These are phyloP conservation scores for Euphorbia celastroides DNA, from an alignment of 441 rosid species.

Conservation along the genomic window DNA sequence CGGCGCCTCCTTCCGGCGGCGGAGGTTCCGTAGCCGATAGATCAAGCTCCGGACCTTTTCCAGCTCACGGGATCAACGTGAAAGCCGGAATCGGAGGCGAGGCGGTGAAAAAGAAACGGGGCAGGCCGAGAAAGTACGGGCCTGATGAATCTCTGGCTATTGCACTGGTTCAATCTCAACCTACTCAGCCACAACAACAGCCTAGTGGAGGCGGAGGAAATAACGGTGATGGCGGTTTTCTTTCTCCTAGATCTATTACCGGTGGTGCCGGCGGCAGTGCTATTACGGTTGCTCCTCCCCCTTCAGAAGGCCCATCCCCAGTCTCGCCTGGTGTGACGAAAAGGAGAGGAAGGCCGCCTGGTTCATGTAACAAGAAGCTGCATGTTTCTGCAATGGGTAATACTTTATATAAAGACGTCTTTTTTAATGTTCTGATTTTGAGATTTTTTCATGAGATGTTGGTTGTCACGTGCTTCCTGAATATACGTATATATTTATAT, in stretches of 20 bases:
- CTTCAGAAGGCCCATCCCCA: conserved; percentile 20
- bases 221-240: conserved; percentile 22
- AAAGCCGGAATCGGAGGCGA: conserved; percentile 37
- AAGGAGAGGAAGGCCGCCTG: conserved; percentile 78
- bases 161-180: conserved; percentile 32
- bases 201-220: background rate
- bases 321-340: conserved; percentile 36
- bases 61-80: conserved; percentile 33
- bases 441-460: background rate
- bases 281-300: conserved; percentile 11
- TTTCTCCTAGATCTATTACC: conserved; percentile 9
- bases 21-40: conserved; percentile 21
- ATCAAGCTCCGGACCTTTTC: conserved; percentile 10
- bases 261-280: background rate
- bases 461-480: background rate
- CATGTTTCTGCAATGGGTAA: conserved; percentile 46
- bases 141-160: conserved; percentile 55
- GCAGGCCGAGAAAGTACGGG: conserved; percentile 82
- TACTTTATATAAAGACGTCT: background rate
- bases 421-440: background rate
- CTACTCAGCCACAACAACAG: conserved; percentile 21
- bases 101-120: conserved; percentile 59
- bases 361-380: conserved; percentile 60
- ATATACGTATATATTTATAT: background rate
- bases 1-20: background rate